Conservation (phyloP, 2,329 filamentous ascomycete species). For the Ascochyta rabiei region DNA sequence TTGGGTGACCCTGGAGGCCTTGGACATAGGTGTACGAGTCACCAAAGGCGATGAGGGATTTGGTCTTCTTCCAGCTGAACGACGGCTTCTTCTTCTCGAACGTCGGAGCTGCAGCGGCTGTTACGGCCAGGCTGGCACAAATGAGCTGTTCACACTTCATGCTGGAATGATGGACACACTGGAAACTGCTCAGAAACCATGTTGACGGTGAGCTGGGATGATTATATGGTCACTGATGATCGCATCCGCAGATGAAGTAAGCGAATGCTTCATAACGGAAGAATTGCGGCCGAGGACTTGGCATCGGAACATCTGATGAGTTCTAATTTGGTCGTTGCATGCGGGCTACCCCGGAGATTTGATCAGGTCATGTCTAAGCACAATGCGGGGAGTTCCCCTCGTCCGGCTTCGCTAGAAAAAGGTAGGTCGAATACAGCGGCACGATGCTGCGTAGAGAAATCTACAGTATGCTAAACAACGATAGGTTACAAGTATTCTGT, state of each 20-base stretch:
- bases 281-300: slow-evolving; percentile 21
- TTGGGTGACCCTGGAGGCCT: slow-evolving; percentile 57
- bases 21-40: slow-evolving; percentile 62
- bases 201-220: not conserved
- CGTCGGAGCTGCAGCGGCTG: slow-evolving; percentile 2
- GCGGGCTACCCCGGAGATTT: slow-evolving; percentile 11
- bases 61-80: slow-evolving; percentile 28
- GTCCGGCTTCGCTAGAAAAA: not conserved
- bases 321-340: not conserved
- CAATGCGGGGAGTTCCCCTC: not conserved
- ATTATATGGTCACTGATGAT: slow-evolving; percentile 6
- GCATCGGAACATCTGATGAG: slow-evolving; percentile 1
- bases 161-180: not conserved
- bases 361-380: not conserved
- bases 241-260: not conserved
- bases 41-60: slow-evolving; percentile 53
- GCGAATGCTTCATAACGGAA: slow-evolving; percentile 12
- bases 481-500: slow-evolving; percentile 1
- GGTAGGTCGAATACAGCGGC: not conserved
- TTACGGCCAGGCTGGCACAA: slow-evolving; percentile 3
- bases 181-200: not conserved
- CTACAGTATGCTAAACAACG: slow-evolving; percentile 1
- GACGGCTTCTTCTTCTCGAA: not conserved
- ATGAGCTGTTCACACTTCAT: slow-evolving; percentile 18
- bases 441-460: not conserved